Base-by-base conservation (phyloP, 169 alveolate species). In the Babesia microti region DNA sequence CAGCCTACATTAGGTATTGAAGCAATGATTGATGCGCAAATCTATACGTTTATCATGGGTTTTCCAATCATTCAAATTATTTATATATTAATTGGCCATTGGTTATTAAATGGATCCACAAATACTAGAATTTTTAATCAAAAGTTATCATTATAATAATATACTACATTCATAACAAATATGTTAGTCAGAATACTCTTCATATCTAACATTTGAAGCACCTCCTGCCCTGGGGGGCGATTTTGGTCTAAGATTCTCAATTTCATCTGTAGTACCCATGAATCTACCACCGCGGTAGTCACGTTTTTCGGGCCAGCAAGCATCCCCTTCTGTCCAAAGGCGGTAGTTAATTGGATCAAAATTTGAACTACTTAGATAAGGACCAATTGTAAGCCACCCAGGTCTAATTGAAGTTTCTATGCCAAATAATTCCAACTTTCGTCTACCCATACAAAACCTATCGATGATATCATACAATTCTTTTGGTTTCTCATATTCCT, bases 341-440 rank as follows among this genome's bases (percentile, higher is more conserved):
- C 67, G 66, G 61, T 78, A 85, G 58, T 75, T 73, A 29, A 79
- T 84, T 34, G 68, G 60, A 29, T 65, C 59, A 56, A 65, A 76
- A 39, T 73, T 59, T 35, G 87, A 66, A 34, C 61, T 68, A 24
- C 75, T 60, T 29, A 89, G 59, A 54, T 59, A 59, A 15, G 61
- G 46, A 7, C 94, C 95, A 9, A 90, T 59, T 1, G 97, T 90
- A 27, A 89, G 45, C 92, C 95, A 88, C 3, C 92, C 95, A 21
- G 75, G 59, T 45, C 91, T 66, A 29, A 79, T 71, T 59, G 84
- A 79, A 43, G 85, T 68, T 33, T 85, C 82, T 27, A 78, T 80
- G 11, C 97, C 97, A 66, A 90, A 90, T 15, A 90, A 59, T 51
- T 90, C 95, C 21, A 90, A 41, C 44, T 89, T 67, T 40, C 89